These are phyloP conservation scores for Yarrowia keelungensis DNA, from an alignment of 805 yeast species.

Conservation along the genomic window DNA sequence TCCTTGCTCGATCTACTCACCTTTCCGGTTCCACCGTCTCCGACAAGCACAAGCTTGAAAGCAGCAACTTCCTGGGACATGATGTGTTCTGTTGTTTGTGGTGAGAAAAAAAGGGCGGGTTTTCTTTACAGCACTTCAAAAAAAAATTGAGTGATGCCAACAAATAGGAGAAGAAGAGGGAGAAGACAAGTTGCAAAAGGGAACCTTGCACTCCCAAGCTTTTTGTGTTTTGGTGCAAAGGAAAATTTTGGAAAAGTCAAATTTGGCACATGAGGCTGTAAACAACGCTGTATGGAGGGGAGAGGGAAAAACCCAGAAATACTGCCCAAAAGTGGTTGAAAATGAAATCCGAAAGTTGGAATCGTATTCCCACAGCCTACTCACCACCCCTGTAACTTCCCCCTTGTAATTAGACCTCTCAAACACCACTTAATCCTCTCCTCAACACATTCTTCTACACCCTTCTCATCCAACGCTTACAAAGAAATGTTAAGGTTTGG, in stretches of 20 bases:
- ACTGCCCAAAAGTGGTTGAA: no score
- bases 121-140: constrained; percentile 21
- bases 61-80: constrained; percentile 75
- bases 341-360: no score
- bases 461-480: no score
- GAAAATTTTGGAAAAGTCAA: constrained; percentile 35
- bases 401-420: no score
- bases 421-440: no score
- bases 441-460: no score
- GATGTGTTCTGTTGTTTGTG: constrained; percentile 35
- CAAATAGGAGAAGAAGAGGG: constrained; percentile 31
- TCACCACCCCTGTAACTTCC: no score
- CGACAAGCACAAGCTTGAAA: constrained; percentile 97
- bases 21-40: constrained; percentile 99
- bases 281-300: constrained; percentile 28
- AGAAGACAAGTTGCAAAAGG: constrained; percentile 28
- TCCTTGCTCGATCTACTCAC: constrained; percentile 51
- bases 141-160: constrained; percentile 11
- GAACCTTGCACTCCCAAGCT: constrained; percentile 5
- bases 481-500: no score
- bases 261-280: constrained; percentile 22
- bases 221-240: constrained; percentile 27
- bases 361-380: no score
- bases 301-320: not conserved
- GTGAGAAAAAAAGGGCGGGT: constrained; percentile 8